Percentiles rank a stretch among this genome's conserved stretches.
These are phyloP conservation scores for Prunus davidiana DNA, from an alignment of 306 rosid genomes.

Conservation along the genomic window DNA sequence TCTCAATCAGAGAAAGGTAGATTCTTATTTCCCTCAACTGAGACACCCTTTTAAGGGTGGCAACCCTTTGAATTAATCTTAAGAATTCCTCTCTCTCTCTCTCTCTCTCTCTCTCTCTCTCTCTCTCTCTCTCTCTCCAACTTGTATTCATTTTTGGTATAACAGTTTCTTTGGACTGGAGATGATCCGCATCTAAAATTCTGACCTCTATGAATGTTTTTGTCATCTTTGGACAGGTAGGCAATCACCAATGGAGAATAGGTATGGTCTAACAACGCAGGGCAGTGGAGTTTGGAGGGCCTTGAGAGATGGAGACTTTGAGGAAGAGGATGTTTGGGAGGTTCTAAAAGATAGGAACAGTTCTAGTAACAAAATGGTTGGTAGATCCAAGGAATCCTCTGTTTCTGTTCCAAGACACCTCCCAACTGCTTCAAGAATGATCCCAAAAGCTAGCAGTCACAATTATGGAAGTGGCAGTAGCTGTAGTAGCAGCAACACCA, in stretches of 20 bases:
- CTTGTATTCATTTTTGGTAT: slow-evolving; percentile 1
- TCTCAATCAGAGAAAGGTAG: slow-evolving; percentile 45
- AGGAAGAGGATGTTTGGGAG: slow-evolving; percentile 81
- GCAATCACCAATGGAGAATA: slow-evolving; percentile 52
- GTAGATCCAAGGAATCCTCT: slow-evolving; percentile 24
- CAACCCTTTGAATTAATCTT: neutral
- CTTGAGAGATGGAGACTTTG: slow-evolving; percentile 78
- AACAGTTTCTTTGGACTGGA: slow-evolving; percentile 4
- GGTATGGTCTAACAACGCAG: slow-evolving; percentile 46
- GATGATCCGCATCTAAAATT: slow-evolving; percentile 15
- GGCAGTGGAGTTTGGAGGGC: slow-evolving; percentile 75
- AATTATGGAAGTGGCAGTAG: slow-evolving; percentile 27
- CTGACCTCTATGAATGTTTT: neutral
- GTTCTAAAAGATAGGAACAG: slow-evolving; percentile 41
- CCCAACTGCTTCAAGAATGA: slow-evolving; percentile 58
- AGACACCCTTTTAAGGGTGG: slow-evolving; percentile 12
- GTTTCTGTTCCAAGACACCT: slow-evolving; percentile 34
- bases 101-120: neutral
- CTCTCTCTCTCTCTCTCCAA: neutral
- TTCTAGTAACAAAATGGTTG: slow-evolving; percentile 13
- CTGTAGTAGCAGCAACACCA: slow-evolving; percentile 20
- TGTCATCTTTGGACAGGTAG: slow-evolving; percentile 24
- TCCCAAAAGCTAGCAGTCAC: slow-evolving; percentile 38
- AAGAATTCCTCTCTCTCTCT: neutral
- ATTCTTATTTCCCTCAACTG: slow-evolving; percentile 19